Evolutionary conservation across 2,329 filamentous ascomycete genomes (phyloP), one percentile per base, ranked within the genome.

Genomic region (Cephalotrichum gorgonifer): DNA sequence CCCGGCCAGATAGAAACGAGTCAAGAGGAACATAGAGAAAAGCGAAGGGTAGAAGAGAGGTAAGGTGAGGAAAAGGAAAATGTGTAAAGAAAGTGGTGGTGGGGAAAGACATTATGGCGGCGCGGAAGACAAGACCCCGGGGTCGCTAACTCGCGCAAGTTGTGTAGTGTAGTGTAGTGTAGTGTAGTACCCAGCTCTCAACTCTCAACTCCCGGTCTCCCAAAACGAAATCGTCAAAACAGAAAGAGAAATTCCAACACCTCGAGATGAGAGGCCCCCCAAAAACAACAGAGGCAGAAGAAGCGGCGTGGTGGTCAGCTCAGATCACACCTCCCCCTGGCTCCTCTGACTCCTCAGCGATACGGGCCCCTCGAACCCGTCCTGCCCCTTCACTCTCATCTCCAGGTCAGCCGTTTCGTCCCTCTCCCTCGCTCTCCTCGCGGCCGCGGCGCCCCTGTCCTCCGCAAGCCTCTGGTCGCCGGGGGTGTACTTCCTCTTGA

Each of bases 401-500:
- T 94, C 88, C 59, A 91, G 72, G 12, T 72, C 73, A 55, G 75
- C 71, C 15, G 54, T 72, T 60, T 61, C 71, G 69, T 57, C 73
- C 65, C 63, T 70, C 35, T 20, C 22, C 35, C 35, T 17, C 17
- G 5, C 15, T 20, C 35, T 20, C 35, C 35, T n/a, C 62, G 75
- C 62, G 58, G 59, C 8, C 63, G 56, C 48, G 62, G 60, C 22
- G 59, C 58, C 26, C 59, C 57, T 39, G 60, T 60, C 42, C 50
- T 48, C 70, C 6, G 84, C 86, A 52, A 96, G 81, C 25, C 93
- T 79, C 67, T 95, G 87, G 63, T 97, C 93, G 6, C 93, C 93
- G 53, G 83, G 75, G 54, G 81, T 70, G 57, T 93, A 91, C 48
- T 71, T 69, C 41, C 71, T 71, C 70, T 95, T 96, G 73, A 97